A percentile compares a stretch with the other conserved stretches of the same genome.
Evolutionary conservation across 2,329 filamentous ascomycete genomes (phyloP).

Genomic region (Ceratocystis papillata): DNA sequence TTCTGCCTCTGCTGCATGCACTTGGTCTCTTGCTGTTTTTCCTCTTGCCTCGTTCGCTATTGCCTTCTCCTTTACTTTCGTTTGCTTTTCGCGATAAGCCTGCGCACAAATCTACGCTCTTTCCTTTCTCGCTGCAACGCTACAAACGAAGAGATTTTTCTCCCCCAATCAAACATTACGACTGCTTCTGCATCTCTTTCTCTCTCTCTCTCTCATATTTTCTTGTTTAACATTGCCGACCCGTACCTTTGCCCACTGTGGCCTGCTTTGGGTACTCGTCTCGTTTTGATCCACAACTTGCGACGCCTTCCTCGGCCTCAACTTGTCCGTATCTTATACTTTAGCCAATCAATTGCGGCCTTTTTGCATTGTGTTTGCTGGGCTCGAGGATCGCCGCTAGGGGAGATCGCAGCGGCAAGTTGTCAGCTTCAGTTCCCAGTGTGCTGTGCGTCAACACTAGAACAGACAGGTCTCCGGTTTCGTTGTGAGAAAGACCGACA

Average conservation of each 20-base stretch:
- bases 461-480: not conserved
- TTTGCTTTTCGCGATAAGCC: conserved; percentile 9
- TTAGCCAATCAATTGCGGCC: not conserved
- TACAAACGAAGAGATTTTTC: conserved; percentile 1
- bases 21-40: conserved; percentile 1
- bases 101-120: conserved; percentile 13
- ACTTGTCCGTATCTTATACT: not conserved
- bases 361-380: not conserved
- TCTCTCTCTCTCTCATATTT: not conserved
- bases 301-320: not conserved
- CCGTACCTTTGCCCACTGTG: not conserved
- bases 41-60: not conserved
- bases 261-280: not conserved
- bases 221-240: not conserved
- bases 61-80: not conserved
- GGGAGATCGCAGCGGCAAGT: conserved; percentile 4
- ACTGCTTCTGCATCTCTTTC: not conserved
- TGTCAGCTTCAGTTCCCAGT: not conserved
- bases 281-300: not conserved
- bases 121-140: conserved; percentile 1
- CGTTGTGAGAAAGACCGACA: not conserved
- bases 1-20: not conserved
- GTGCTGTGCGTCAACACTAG: not conserved
- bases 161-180: not conserved
- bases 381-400: not conserved